Percentiles rank a stretch among this genome's conserved stretches.
Evolutionary conservation across 345 rosid genomes (phyloP).

Genomic region (Citrus trifoliata): DNA sequence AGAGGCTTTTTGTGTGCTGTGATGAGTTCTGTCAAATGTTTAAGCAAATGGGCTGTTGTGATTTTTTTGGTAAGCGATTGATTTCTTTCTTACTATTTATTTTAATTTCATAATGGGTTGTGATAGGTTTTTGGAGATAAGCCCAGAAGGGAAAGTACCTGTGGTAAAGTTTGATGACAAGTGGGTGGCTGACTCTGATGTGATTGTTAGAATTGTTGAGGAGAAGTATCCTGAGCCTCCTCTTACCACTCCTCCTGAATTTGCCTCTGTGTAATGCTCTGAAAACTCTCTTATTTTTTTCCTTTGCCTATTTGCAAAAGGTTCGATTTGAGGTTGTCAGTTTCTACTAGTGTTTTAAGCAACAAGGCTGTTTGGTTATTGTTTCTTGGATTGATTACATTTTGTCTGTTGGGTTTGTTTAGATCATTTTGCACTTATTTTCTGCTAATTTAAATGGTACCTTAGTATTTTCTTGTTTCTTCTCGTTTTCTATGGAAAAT

Average conservation of each 20-base stretch:
- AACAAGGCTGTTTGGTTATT: not conserved
- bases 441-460: not conserved
- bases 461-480: not conserved
- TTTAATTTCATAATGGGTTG: not conserved
- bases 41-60: slow-evolving; percentile 14
- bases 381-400: not conserved
- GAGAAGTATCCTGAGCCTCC: slow-evolving; percentile 83
- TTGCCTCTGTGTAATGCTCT: slow-evolving; percentile 58
- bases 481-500: not conserved
- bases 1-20: not conserved
- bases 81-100: not conserved
- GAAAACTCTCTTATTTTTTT: not conserved
- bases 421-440: not conserved
- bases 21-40: not conserved
- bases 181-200: slow-evolving; percentile 89
- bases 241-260: slow-evolving; percentile 56
- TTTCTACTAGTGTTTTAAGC: not conserved
- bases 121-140: slow-evolving; percentile 73
- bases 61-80: not conserved
- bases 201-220: slow-evolving; percentile 71
- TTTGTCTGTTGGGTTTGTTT: not conserved
- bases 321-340: not conserved
- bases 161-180: slow-evolving; percentile 67
- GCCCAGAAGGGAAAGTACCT: slow-evolving; percentile 84
- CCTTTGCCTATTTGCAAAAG: not conserved